Evolutionary conservation across 208 protist species (phyloP), one percentile per base, ranked within the genome.

Genomic region (Crithidia mellificae): DNA sequence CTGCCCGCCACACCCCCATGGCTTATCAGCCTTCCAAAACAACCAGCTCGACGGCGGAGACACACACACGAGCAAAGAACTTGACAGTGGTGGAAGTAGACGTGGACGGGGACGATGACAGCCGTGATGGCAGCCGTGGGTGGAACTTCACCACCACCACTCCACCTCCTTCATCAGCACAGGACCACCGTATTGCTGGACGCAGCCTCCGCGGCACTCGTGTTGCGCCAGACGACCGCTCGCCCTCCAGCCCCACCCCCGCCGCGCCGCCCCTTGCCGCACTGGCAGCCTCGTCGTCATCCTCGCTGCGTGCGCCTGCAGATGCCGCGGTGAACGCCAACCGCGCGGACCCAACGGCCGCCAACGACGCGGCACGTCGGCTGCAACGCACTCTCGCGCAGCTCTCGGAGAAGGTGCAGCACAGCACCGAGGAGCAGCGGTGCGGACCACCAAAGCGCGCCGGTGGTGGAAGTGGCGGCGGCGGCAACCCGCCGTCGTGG

Each of bases 331-430:
- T 38, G n/a, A n/a, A n/a, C 12, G 49, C 51, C 2, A 53, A 64
- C 22, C 12, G 39, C 20, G 30, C 12, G 14, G 55, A 54, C n/a
- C 20, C 7, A 5, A 41, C 32, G 5, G 29, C 20, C 24, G 19
- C 39, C 6, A 32, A 46, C 7, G 51, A 68, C 17, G 34, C 29
- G 22, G 51, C 53, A 6, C 54, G 41, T 24, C 61, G 44, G 24
- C 54, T 91, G 53, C 75, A 75, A 29, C 22, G 39, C 43, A 58
- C 79, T 11, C 72, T 91, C 8, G 44, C 75, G 12, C 65, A 58
- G 15, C 61, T 87, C 19, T 81, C 81, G 1, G 73, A 77, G 30
- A 68, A 78, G 34, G 81, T 91, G 58, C 70, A 77, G 17, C 56
- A 83, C 30, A 75, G 73, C 11, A 53, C 59, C 17, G 81, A 87